phyloP scores from a whole-genome alignment of 768 basidiomycete genomes.

The Tylopilus sp. region DNA sequence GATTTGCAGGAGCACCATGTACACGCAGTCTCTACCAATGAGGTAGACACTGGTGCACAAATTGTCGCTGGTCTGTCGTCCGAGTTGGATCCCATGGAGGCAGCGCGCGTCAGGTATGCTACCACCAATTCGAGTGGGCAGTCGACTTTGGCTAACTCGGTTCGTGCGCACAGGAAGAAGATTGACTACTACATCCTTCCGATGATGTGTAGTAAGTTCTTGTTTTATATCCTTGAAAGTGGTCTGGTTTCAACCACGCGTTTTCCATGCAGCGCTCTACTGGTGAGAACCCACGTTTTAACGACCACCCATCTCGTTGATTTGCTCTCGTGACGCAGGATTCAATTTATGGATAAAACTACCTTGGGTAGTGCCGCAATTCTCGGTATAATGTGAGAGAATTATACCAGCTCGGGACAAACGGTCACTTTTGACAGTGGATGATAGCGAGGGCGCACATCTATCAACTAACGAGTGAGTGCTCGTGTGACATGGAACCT shows the following conservation, averaged over 20 bases:
- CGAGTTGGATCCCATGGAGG: constrained; percentile 51
- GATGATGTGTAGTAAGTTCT: constrained; percentile 64
- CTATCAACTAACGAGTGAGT: constrained; percentile 62
- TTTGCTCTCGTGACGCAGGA: constrained; percentile 35
- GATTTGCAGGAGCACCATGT: constrained; percentile 12
- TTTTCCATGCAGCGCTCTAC: constrained; percentile 43
- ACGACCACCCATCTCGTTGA: neutral
- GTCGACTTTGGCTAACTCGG: neutral
- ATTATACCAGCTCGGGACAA: neutral
- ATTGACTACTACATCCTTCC: constrained; percentile 68
- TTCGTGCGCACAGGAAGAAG: constrained; percentile 40
- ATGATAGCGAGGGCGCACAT: constrained; percentile 52
- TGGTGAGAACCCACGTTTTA: constrained; percentile 33
- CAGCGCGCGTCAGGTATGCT: constrained; percentile 46
- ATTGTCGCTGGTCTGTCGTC: constrained; percentile 44
- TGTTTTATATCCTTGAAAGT: neutral
- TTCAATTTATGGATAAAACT: constrained; percentile 80
- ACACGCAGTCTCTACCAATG: constrained; percentile 36
- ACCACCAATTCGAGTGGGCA: neutral
- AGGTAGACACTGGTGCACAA: constrained; percentile 62
- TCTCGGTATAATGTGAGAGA: constrained; percentile 63
- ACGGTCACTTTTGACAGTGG: neutral
- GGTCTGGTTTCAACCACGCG: neutral
- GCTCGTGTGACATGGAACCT: neutral
- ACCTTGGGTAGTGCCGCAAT: constrained; percentile 67